Evolutionary conservation across 495 filamentous ascomycete species (phyloP).

Genomic region (Penicillium desertorum): DNA sequence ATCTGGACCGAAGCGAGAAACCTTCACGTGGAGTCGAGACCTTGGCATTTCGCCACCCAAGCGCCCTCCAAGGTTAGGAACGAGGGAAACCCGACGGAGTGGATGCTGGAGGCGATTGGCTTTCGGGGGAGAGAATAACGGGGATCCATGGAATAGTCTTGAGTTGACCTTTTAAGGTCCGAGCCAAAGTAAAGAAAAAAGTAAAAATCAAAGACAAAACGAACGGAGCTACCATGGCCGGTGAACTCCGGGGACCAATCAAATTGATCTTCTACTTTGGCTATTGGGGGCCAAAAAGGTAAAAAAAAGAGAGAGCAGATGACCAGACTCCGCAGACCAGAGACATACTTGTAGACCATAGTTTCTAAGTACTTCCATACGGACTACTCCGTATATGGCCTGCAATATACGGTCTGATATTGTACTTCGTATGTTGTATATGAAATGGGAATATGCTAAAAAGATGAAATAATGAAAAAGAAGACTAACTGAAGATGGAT

Average conservation of each 20-base stretch:
- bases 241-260: conserved; percentile 6
- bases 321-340: not conserved
- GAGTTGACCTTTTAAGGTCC: not conserved
- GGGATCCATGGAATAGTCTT: not conserved
- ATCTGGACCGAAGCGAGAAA: not conserved
- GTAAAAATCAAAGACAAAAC: not conserved
- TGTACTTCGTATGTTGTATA: not conserved
- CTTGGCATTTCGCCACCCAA: not conserved
- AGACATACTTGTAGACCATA: not conserved
- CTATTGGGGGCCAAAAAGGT: conserved; percentile 15
- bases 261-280: not conserved
- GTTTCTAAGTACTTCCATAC: not conserved
- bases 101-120: conserved; percentile 14
- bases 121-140: conserved; percentile 1
- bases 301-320: conserved; percentile 6
- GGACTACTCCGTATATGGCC: not conserved
- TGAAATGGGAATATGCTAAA: not conserved
- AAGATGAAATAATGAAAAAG: not conserved
- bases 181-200: not conserved
- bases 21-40: conserved; percentile 10
- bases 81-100: conserved; percentile 8
- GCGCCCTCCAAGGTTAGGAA: too few relatives aligned
- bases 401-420: not conserved
- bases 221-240: conserved; percentile 6
- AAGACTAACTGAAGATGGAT: not conserved